Base-by-base conservation (phyloP, 345 rosid genomes). In the Isatis tinctoria region DNA sequence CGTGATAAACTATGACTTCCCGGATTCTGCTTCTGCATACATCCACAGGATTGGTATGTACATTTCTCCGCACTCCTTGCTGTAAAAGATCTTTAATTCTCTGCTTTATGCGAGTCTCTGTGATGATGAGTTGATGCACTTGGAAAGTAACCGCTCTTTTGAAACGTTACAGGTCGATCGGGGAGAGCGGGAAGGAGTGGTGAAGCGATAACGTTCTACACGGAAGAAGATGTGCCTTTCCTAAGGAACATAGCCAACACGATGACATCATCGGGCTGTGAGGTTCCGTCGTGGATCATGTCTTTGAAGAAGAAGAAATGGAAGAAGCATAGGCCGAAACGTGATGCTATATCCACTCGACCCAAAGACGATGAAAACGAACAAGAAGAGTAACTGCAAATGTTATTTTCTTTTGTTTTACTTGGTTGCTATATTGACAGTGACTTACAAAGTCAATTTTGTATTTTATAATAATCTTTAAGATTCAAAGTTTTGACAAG, bases 161-260 rank as follows among this genome's bases (percentile, higher is more conserved):
- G 6, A 74, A 67, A 48, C 13, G 44, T 48, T 11, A 79, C 53
- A 93, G 97, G 97, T 32, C 90, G 99, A 65, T 86, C 97, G 0
- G 97, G 97, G 48, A 83, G 99, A 81, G 97, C 99, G 16, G 97
- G 97, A 66, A 85, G 99, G 79, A 81, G 72, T 3, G 97, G 99
- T 70, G 97, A 92, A 85, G 97, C 93, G 5, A 76, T 95, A 60
- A 92, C 97, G 5, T 83, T 87, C 43, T 88, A 92, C 75, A 87
- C 93, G 0, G 97, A 92, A 83, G 87, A 85, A 39, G 97, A 95
- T 76, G 82, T 90, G 65, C 89, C 90, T 20, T 84, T 60, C 76
- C 65, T 92, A 67, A 86, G 96, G 7, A 95, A 87, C 81, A 86
- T 95, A 79, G 99, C 97, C 39, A 92, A 92, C 68, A 84, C 84